Conservation (phyloP, 352 stramenopile genomes). For the Phytopythium vexans region DNA sequence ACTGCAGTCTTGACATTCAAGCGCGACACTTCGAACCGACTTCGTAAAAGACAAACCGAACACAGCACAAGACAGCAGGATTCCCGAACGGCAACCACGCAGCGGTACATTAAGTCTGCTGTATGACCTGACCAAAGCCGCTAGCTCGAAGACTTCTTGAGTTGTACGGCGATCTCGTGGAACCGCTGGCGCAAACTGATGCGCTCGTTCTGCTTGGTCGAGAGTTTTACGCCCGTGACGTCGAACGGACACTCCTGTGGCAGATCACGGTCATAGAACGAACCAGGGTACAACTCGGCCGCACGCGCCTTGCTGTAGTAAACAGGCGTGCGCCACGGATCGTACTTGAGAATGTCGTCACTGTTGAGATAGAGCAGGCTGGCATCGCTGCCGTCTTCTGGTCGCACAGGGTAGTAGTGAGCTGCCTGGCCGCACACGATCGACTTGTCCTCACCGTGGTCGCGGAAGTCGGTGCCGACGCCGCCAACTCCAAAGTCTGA, state of each 20-base stretch:
- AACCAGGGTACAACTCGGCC: slow-evolving; percentile 45
- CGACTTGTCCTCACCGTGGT: slow-evolving; percentile 26
- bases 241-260: slow-evolving; percentile 31
- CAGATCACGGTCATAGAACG: slow-evolving; percentile 26
- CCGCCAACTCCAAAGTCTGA: slow-evolving; percentile 60
- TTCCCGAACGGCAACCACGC: too few relatives aligned
- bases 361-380: slow-evolving; percentile 66
- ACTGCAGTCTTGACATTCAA: too few relatives aligned
- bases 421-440: slow-evolving; percentile 52
- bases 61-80: too few relatives aligned
- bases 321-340: slow-evolving; percentile 37
- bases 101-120: too few relatives aligned
- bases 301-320: slow-evolving; percentile 44
- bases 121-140: too few relatives aligned
- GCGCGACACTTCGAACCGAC: too few relatives aligned
- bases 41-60: too few relatives aligned
- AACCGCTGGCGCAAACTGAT: slow-evolving; percentile 16
- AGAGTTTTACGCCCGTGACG: slow-evolving; percentile 21
- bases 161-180: slow-evolving; percentile 31
- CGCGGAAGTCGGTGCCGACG: slow-evolving; percentile 38
- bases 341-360: slow-evolving; percentile 48
- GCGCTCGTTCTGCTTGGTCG: slow-evolving; percentile 13
- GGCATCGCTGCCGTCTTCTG: slow-evolving; percentile 9
- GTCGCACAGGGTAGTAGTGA: slow-evolving; percentile 58
- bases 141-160: too few relatives aligned